A percentile compares a stretch with the other conserved stretches of the same genome.
Evolutionary conservation across 2,329 filamentous ascomycete genomes (phyloP).

Genomic region (Calonectria fujianensis): DNA sequence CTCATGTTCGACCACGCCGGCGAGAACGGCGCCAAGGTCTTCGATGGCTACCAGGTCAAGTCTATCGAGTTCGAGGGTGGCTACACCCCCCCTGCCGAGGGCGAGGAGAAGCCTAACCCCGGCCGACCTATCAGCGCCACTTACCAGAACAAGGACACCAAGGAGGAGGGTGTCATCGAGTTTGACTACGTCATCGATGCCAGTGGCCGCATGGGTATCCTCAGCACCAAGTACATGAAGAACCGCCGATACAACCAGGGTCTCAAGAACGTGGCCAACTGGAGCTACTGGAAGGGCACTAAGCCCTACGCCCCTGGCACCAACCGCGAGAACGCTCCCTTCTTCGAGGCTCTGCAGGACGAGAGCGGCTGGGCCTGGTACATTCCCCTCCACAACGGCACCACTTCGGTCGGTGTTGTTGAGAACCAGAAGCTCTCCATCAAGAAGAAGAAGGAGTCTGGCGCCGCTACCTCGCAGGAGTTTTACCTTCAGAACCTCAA

Average conservation of each 20-base stretch:
- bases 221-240: constrained; percentile 70
- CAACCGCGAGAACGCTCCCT: constrained; percentile 60
- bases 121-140: constrained; percentile 61
- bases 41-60: constrained; percentile 63
- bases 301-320: constrained; percentile 60
- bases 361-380: constrained; percentile 70
- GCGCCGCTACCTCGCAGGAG: constrained; percentile 45
- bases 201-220: constrained; percentile 65
- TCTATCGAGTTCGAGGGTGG: constrained; percentile 57
- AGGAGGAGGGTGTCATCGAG: constrained; percentile 60
- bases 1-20: constrained; percentile 66
- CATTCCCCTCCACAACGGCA: constrained; percentile 70
- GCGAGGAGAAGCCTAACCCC: constrained; percentile 38
- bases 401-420: constrained; percentile 65
- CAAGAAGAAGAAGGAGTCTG: constrained; percentile 59
- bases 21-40: constrained; percentile 62
- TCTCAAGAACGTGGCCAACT: constrained; percentile 70
- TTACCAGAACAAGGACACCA: constrained; percentile 60
- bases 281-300: constrained; percentile 67
- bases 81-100: constrained; percentile 6
- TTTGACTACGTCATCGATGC: constrained; percentile 71
- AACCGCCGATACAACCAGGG: constrained; percentile 67
- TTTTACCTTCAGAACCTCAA: constrained; percentile 61
- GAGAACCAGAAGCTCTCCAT: constrained; percentile 61
- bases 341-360: constrained; percentile 67